Conservation (phyloP, 805 yeast species). For the Ogataea corticis region DNA sequence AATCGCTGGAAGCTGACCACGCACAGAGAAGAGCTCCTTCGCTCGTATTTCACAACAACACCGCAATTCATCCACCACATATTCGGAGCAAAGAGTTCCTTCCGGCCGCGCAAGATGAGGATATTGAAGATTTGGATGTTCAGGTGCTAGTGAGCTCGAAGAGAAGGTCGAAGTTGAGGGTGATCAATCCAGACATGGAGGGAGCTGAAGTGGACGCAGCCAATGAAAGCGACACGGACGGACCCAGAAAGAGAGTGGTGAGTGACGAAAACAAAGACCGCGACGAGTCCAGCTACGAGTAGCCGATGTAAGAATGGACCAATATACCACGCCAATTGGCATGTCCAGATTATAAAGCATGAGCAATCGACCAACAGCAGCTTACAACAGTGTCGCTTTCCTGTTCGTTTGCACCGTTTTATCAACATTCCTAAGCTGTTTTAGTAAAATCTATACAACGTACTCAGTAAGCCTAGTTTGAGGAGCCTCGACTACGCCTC, state of each 20-base stretch:
- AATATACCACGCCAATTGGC: too few species aligned
- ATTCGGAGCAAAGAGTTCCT: constrained; percentile 22
- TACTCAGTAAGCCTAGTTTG: background rate
- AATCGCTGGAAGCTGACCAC: constrained; percentile 3
- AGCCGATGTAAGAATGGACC: too few species aligned
- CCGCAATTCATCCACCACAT: constrained; percentile 11
- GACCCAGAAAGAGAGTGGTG: constrained; percentile 29
- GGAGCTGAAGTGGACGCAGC: constrained; percentile 1
- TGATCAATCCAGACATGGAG: constrained; percentile 52
- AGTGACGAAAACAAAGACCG: constrained; percentile 30
- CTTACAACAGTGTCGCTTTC: too few species aligned
- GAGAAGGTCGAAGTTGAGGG: constrained; percentile 57
- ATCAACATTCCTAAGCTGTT: background rate
- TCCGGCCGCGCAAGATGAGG: constrained; percentile 37
- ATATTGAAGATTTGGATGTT: constrained; percentile 57
- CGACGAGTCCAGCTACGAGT: constrained; percentile 18
- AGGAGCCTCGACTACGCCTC: background rate
- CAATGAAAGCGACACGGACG: constrained; percentile 4
- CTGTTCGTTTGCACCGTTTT: background rate
- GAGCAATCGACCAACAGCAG: too few species aligned
- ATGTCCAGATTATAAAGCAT: too few species aligned
- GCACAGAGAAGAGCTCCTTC: constrained; percentile 16
- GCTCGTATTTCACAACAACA: constrained; percentile 15
- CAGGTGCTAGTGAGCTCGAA: constrained; percentile 71
- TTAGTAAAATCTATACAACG: background rate